phyloP scores from a whole-genome alignment of 2,329 filamentous ascomycete species.

The Pseudovirgaria hyperparasitica region DNA sequence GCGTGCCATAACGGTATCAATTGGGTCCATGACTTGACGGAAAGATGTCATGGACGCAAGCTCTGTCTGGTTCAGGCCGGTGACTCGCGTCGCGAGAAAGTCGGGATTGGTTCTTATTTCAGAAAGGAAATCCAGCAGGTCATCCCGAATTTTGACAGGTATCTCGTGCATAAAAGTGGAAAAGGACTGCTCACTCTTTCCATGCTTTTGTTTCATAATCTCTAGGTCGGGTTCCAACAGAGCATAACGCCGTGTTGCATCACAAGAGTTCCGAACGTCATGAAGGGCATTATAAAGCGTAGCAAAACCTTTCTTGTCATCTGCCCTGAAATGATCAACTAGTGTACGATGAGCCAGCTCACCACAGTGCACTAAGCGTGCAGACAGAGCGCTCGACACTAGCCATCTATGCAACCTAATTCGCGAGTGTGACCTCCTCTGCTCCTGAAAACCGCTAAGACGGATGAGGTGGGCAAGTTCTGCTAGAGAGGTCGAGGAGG shows the following conservation, averaged over 20 bases:
- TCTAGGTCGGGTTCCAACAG: conserved; percentile 63
- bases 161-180: conserved; percentile 50
- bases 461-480: conserved; percentile 69
- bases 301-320: conserved; percentile 67
- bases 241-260: conserved; percentile 57
- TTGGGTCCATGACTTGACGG: conserved; percentile 64
- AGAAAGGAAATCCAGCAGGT: conserved; percentile 66
- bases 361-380: conserved; percentile 61
- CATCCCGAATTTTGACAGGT: conserved; percentile 59
- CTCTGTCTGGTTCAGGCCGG: conserved; percentile 61
- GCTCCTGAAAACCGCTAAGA: conserved; percentile 68
- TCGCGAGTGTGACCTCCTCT: conserved; percentile 61
- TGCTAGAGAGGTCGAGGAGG: conserved; percentile 56
- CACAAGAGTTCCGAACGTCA: conserved; percentile 66
- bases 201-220: conserved; percentile 25
- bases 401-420: conserved; percentile 62
- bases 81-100: conserved; percentile 74
- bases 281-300: conserved; percentile 65
- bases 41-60: conserved; percentile 66
- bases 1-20: conserved; percentile 71
- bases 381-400: conserved; percentile 61
- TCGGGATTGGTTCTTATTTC: conserved; percentile 76
- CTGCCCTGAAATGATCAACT: conserved; percentile 64
- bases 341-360: conserved; percentile 63
- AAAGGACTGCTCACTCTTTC: conserved; percentile 29